Conservation (phyloP, 73 alveolate species). For the Tetrahymena borealis region DNA sequence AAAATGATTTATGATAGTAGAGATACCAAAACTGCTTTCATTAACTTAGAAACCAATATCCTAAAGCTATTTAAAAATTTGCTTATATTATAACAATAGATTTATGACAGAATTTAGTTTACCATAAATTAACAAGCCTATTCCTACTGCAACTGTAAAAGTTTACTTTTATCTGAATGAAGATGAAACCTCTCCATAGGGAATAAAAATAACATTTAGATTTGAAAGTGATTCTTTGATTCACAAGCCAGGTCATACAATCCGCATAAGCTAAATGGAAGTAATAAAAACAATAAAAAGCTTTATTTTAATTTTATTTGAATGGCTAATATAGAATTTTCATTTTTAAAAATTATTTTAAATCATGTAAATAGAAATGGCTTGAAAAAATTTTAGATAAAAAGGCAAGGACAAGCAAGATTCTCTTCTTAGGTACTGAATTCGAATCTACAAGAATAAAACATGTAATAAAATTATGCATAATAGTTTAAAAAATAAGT, state of each 20-base stretch:
- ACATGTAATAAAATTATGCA: slow-evolving; percentile 9
- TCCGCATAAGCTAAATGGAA: slow-evolving; percentile 63
- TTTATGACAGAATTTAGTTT: slow-evolving; percentile 56
- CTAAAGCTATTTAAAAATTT: background rate
- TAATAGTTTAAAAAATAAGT: too few species aligned
- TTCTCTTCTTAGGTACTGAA: slow-evolving; percentile 37
- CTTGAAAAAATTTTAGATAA: slow-evolving; percentile 22
- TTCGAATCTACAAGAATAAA: slow-evolving; percentile 37
- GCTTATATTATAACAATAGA: background rate
- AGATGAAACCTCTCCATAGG: slow-evolving; percentile 45
- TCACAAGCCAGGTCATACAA: slow-evolving; percentile 53
- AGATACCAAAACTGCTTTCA: too few species aligned
- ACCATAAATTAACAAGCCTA: slow-evolving; percentile 62
- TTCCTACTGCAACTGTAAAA: slow-evolving; percentile 74
- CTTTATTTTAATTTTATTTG: background rate
- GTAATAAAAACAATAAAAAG: too few species aligned
- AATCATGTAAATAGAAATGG: slow-evolving; percentile 15
- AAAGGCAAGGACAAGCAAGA: slow-evolving; percentile 30
- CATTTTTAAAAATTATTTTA: background rate
- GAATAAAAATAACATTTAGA: slow-evolving; percentile 49
- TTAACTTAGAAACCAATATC: too few species aligned
- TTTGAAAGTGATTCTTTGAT: slow-evolving; percentile 67
- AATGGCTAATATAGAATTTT: background rate
- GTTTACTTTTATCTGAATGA: slow-evolving; percentile 59
- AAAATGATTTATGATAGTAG: too few species aligned